Base-by-base conservation (phyloP, 768 basidiomycete species). In the Boletus vermiculosoides region DNA sequence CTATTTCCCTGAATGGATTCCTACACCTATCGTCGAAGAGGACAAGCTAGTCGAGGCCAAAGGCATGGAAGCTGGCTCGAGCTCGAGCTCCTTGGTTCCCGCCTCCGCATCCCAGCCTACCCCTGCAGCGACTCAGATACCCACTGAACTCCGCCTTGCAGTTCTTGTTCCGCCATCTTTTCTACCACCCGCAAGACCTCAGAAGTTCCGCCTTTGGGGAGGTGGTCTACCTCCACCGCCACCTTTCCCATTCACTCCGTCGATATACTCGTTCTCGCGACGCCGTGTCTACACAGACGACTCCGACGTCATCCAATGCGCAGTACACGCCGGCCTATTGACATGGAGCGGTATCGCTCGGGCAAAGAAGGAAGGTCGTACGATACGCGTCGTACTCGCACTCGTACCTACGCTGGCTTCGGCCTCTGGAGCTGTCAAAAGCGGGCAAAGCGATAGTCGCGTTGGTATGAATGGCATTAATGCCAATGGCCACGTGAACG, bases 271-370 rank as follows among this genome's bases (percentile, higher is more conserved):
- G 4, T 61, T 63, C 31, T 71, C 77, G 30, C 72, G 72, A 34
- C 74, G 83, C n/a, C 74, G 85, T 46, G 78, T 89, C 36, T 90
- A 90, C 72, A 90, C 88, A 0, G 88, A 90, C 70, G 88, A 90
- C 70, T 88, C 87, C 10, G 86, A 89, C 62, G 65, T 89, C 50
- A 83, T 88, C 64, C 65, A 86, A 40, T 86, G 85, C 54, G 87
- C 85, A 2, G 70, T 90, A 45, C 88, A 90, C 61, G 77, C 86
- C 0, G 88, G 88, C 8, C 66, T 74, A 47, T 65, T 79, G 34
- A 71, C 73, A 16, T 81, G 79, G 79, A 76, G 72, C 51, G 70
- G 65, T n/a, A 67, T 78, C 39, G 51, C 68, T 36, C 66, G 68
- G 28, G 80, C 79, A 54, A 69, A 71, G 56, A 59, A 65, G 54